phyloP scores from a whole-genome alignment of 1,284 basidiomycete species.

The Clitocybe nebularis region DNA sequence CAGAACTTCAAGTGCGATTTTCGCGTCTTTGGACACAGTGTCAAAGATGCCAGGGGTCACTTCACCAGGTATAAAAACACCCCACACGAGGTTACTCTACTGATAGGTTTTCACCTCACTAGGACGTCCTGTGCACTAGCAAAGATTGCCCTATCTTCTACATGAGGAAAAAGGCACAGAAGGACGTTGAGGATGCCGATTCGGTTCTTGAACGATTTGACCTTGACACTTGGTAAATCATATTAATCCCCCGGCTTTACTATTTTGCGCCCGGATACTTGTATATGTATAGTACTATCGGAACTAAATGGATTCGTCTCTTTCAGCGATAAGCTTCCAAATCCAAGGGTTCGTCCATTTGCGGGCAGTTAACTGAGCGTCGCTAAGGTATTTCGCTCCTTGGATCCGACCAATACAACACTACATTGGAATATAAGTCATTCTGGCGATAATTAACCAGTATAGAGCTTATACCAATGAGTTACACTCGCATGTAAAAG shows the following conservation, averaged over 20 bases:
- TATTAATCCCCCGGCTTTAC: too few relatives aligned
- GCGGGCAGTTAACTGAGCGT: slow-evolving; percentile 24
- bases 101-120: slow-evolving; percentile 5
- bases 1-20: slow-evolving; percentile 83
- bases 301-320: slow-evolving; percentile 15
- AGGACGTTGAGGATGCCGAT: slow-evolving; percentile 86
- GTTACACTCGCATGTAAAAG: slow-evolving; percentile 56
- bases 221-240: slow-evolving; percentile 58
- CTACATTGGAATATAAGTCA: slow-evolving; percentile 16
- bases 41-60: slow-evolving; percentile 92
- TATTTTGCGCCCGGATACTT: slow-evolving; percentile 2
- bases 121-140: slow-evolving; percentile 95
- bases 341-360: slow-evolving; percentile 35
- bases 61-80: slow-evolving; percentile 71
- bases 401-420: slow-evolving; percentile 33
- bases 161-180: slow-evolving; percentile 94
- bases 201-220: slow-evolving; percentile 81
- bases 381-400: slow-evolving; percentile 35
- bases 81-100: neutral
- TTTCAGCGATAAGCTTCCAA: slow-evolving; percentile 21
- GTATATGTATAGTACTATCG: slow-evolving; percentile 3
- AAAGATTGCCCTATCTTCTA: slow-evolving; percentile 99
- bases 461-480: slow-evolving; percentile 24
- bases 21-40: slow-evolving; percentile 96
- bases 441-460: neutral